These are phyloP conservation scores for Malus hybrid DNA, from an alignment of 331 rosid species.

Conservation along the genomic window DNA sequence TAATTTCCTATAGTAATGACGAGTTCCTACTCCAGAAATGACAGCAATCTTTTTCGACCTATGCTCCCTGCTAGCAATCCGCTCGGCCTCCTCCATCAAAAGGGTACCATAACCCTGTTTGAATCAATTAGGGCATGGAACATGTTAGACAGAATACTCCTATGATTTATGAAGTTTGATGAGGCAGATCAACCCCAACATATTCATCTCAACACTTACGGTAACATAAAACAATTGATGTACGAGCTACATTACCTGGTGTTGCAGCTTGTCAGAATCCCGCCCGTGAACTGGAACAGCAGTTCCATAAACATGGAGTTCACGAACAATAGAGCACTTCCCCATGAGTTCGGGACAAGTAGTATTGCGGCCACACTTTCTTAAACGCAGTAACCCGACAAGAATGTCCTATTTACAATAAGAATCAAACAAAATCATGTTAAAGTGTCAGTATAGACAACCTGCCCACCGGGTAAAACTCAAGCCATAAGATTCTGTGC, in stretches of 20 bases:
- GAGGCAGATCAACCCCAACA: not conserved
- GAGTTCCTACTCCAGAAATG: constrained; percentile 94
- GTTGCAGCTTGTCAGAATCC: constrained; percentile 90
- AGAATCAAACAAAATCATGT: not conserved
- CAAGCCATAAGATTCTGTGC: not conserved
- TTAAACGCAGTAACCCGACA: constrained; percentile 80
- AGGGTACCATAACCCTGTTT: constrained; percentile 95
- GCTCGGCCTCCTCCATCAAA: constrained; percentile 94
- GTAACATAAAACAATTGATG: not conserved
- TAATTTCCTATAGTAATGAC: constrained; percentile 84
- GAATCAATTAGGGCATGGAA: not conserved
- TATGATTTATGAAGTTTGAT: not conserved
- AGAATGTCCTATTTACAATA: constrained; percentile 65
- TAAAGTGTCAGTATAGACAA: not conserved
- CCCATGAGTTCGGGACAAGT: constrained; percentile 90
- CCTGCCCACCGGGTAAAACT: not conserved
- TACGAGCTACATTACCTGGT: constrained; percentile 61
- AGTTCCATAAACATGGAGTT: constrained; percentile 96
- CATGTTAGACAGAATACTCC: not conserved
- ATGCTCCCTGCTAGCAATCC: constrained; percentile 69
- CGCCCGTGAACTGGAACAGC: constrained; percentile 99
- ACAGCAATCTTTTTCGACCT: constrained; percentile 78
- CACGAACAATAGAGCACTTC: constrained; percentile 88
- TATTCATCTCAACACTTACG: not conserved
- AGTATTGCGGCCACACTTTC: constrained; percentile 77